Percentiles rank a stretch among this genome's conserved stretches.
Conservation (phyloP, 495 filamentous ascomycete species). For the Annulohypoxylon bovei region DNA sequence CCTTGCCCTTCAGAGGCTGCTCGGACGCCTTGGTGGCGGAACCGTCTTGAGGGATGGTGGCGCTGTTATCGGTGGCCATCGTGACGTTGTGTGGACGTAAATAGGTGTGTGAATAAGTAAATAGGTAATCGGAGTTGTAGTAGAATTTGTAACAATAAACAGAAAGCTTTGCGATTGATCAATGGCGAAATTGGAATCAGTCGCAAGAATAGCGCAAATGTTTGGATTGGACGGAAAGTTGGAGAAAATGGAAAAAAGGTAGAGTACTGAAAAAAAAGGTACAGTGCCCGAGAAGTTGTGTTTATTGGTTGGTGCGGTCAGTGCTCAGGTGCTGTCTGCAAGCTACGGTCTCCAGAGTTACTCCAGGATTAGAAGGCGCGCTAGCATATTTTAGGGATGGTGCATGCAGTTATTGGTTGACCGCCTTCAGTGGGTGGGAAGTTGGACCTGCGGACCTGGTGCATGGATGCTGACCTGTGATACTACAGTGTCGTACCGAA, state of each 20-base stretch:
- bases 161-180: conserved; percentile 27
- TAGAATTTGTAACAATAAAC: conserved; percentile 1
- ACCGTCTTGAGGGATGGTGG: conserved; percentile 44
- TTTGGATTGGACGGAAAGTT: conserved; percentile 33
- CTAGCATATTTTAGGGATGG: conserved; percentile 28
- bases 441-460: conserved; percentile 6
- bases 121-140: neutral
- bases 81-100: conserved; percentile 18
- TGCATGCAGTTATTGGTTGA: conserved; percentile 22
- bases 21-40: conserved; percentile 47
- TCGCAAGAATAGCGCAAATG: conserved; percentile 24
- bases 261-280: conserved; percentile 32
- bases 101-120: conserved; percentile 4
- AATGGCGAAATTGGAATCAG: conserved; percentile 34
- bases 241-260: conserved; percentile 29
- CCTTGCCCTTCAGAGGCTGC: conserved; percentile 65
- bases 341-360: conserved; percentile 38
- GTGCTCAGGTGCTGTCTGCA: neutral
- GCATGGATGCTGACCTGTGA: conserved; percentile 20
- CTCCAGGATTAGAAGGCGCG: conserved; percentile 27
- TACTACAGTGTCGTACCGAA: conserved; percentile 12
- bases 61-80: conserved; percentile 55
- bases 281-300: conserved; percentile 15
- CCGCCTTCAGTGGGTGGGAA: conserved; percentile 12
- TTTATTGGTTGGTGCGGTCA: conserved; percentile 35